phyloP scores from a whole-genome alignment of 2,329 filamentous ascomycete genomes.

The Cordyceps tenuipes region DNA sequence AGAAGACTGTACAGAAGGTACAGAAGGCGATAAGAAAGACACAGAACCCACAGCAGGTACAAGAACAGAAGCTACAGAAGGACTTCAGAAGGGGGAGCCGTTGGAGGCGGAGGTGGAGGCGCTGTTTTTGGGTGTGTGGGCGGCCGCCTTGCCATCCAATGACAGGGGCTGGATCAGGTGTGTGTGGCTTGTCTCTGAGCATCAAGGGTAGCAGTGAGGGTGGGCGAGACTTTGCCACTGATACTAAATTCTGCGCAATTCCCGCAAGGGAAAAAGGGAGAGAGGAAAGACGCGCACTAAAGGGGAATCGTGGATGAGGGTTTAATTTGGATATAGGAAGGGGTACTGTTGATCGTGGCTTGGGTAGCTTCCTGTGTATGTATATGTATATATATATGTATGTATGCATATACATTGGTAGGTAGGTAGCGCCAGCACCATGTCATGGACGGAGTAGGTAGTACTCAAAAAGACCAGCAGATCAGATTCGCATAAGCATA shows the following conservation, averaged over 20 bases:
- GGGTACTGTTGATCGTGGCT: no score
- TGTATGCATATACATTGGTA: no score
- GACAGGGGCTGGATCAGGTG: not conserved
- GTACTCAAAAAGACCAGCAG: no score
- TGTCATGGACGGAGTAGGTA: no score
- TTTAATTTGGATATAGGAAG: no score
- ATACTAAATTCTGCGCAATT: no score
- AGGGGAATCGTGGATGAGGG: no score
- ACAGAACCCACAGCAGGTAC: not conserved
- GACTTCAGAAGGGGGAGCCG: not conserved
- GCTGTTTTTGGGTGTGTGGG: not conserved
- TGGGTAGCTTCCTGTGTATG: no score
- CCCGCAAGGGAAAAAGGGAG: not conserved
- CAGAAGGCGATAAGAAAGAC: not conserved
- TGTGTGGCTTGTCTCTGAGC: not conserved
- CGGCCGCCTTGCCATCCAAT: not conserved
- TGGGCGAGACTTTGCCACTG: not conserved
- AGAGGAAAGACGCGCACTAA: no score
- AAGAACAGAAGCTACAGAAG: not conserved
- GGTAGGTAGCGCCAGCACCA: no score
- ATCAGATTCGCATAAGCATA: slow-evolving; percentile 2
- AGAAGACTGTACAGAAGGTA: not conserved
- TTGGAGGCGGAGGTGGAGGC: not conserved
- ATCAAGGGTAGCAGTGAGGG: not conserved
- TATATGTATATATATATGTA: no score